Evolutionary conservation across 2,329 filamentous ascomycete genomes (phyloP), one percentile per base, ranked within the genome.

Genomic region (Colletotrichum melonis): DNA sequence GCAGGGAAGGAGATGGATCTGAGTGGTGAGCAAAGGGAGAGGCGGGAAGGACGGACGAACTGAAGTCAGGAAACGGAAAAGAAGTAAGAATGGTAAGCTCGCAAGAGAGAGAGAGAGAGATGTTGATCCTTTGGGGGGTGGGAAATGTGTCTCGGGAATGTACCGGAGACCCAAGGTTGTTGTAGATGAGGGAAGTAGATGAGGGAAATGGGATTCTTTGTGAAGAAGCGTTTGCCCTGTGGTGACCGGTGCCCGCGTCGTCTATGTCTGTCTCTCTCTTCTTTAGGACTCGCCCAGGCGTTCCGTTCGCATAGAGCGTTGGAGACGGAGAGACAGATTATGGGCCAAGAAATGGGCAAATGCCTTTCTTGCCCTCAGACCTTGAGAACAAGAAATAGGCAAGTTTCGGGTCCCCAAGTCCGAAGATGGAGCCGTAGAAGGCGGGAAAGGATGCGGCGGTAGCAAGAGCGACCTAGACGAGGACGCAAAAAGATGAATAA

Each of bases 121-220:
- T 52, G 49, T 60, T 46, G 67, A 49, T 24, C 68, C 42, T 49
- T 60, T 56, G 58, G 49, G 56, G 26, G 49, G 32, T 63, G 57
- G 32, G 69, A 60, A 75, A 57, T 65, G 32, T 83, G 83, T 84
- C 81, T 85, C 83, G 82, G 83, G 82, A 84, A 79, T 82, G 81
- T 79, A 81, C 82, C 80, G 80, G 76, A 75, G 46, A 54, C 63
- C 63, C 68, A 71, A 63, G 57, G 24, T 57, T 72, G 69, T 74
- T 74, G 72, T 68, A 74, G 72, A 74, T 68, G 72, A 72, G 57
- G 35, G 32, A 67, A 63, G 72, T 68, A 74, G 72, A 74, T 68
- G 72, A 72, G 57, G 35, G 32, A 67, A 63, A 42, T 58, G 56
- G 63, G 32, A 22, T 72, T 52, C 70, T 74, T 74, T 74, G 72